Evolutionary conservation across 1,139 yeast genomes (phyloP), one percentile per base, ranked within the genome.

Genomic region (Blastobotrys serpentis): DNA sequence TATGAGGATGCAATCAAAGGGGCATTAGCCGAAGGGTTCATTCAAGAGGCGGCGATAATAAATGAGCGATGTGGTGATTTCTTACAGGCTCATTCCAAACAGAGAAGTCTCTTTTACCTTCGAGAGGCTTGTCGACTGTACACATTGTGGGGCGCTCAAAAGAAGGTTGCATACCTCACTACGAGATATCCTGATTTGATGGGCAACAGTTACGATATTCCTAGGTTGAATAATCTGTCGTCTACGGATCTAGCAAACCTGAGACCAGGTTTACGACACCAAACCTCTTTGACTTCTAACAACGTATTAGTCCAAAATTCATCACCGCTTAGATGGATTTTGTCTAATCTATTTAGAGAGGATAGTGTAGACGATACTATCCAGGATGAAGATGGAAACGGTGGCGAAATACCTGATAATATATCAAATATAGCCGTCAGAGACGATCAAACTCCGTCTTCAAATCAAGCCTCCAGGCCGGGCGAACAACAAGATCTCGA

Each of bases 21-120:
- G 2, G 75, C 79, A 1, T 59, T 63, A 13, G 56, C 57, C 13
- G 54, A 61, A 30, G 67, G 68, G 2, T 60, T 67, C 25, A 62
- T 68, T 57, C 65, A 69, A 33, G 80, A 76, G 47, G 70, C 70
- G 3, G 80, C 77, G 0, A 60, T 73, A 55, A 70, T 70, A 3
- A 67, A 72, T 51, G 73, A 73, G 43, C 63, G 74, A 17, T 77
- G 81, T 62, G 79, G 76, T 1, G 63, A 62, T 13, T 78, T 79
- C 78, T 58, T 78, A 11, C 62, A 62, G n/a, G 57, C 52, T 1
- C 61, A 59, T n/a, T 62, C 70, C 2, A 66, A 64, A 25, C 53
- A 55, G 41, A 51, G 65, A 33, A 43, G 67, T 18, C 46, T 59
- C 21, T 56, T 52, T 4, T 66, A 58, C 46, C 52, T 67, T 30